Evolutionary conservation across 1,284 basidiomycete genomes (phyloP), one percentile per base, ranked within the genome.

Genomic region (Phellinidium pouzarii): DNA sequence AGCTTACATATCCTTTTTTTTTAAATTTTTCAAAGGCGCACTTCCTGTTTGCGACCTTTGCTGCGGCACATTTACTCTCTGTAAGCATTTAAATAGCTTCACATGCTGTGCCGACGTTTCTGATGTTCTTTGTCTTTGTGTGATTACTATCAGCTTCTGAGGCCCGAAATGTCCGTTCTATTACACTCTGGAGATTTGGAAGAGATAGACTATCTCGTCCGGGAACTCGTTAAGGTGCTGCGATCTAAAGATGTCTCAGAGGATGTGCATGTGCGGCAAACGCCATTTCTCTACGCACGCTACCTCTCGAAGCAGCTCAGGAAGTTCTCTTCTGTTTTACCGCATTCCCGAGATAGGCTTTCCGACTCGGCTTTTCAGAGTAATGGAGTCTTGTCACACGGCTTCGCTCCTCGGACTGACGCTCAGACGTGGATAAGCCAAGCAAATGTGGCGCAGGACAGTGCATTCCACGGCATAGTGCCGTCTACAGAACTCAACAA

Each of bases 251-350:
- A 50, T 17, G 54, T 56, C 19, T 46, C 50, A 31, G 29, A 48
- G 12, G 50, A 49, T 26, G 53, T 31, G n/a, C 37, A 48, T 22
- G 52, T 45, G 34, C 50, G 44, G 19, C 54, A 52, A 19, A 50
- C 54, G 9, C 54, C 54, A 19, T 48, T 44, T 40, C 40, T 52
- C 27, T 52, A 56, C 26, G 54, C 54, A 12, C 50, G 54, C 17
- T 56, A 56, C 29, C 46, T 56, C 43, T 29, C 44, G n/a, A 56
- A 56, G 26, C 54, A 56, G 34, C 50, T 56, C 27, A 56, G 48
- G 26, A 55, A 37, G 36, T 43, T 56, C 34, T 52, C 54, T 29
- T 22, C 43, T 48, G 19, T 47, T 41, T 48, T 53, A 36, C 52
- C 53, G 17, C 48, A 17, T 34, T 40, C 26, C n/a, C 23, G n/a